Evolutionary conservation across 2,329 filamentous ascomycete genomes (phyloP), one percentile per base, ranked within the genome.

Genomic region (Fusarium sp.): DNA sequence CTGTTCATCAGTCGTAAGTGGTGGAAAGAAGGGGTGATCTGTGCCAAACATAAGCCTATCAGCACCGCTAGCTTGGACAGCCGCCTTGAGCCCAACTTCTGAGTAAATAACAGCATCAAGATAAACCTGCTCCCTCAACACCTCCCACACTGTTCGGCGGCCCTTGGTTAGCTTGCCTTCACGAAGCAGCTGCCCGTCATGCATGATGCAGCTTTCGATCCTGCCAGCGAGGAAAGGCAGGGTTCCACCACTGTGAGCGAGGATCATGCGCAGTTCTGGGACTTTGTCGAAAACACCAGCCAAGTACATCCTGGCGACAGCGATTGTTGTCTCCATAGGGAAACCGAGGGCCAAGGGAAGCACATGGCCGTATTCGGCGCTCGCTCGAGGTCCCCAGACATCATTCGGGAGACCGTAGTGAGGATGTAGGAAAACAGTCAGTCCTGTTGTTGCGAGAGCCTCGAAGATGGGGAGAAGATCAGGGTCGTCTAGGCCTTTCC

Each of bases 251-350:
- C 93, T 95, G 82, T 98, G 95, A 1, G 95, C 95, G 9, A 98
- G 86, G 60, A 98, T 85, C 78, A 98, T 90, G 28, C 90, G 87
- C 69, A 98, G 82, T 13, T 85, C 84, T 0, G 88, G 88, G 49
- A 94, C 92, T 15, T 89, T 86, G 80, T 97, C 94, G 81, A 96
- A 97, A 1, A 97, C 93, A 0, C 94, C 93, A 0, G 92, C 89
- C n/a, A 98, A 85, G 60, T 94, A 91, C 94, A 98, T 97, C 52
- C 95, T 87, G 8, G 93, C 90, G 5, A 97, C 91, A 0, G 95
- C 94, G 75, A 98, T 96, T 3, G 95, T 97, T 2, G 95, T 98
- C 83, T 98, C 95, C 74, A 98, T 89, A 0, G 95, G 95, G 80
- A 97, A 97, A 0, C 95, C 95, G 7, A 98, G 85, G 0, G 94